Base-by-base conservation (phyloP, 2,329 filamentous ascomycete genomes). In the Penicillium sp. region DNA sequence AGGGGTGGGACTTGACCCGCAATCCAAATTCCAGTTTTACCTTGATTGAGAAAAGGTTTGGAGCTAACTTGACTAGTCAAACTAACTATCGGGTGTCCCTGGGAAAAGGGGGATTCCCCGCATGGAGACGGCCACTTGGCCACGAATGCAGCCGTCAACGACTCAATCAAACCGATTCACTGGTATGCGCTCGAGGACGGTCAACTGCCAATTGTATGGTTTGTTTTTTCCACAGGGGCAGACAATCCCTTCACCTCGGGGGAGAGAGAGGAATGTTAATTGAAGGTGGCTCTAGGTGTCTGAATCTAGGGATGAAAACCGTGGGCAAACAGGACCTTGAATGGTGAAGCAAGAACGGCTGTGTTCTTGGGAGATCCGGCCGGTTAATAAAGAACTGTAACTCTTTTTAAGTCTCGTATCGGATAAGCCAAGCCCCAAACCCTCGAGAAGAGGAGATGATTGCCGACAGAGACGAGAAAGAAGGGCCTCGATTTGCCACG, bases 241-340 rank as follows among this genome's bases (percentile, higher is more conserved):
- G 57, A 19, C 33, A 49, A 63, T 63, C 52, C 60, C 26, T 62
- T 53, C 51, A 49, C 8, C 26, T 30, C 16, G 19, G 19, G 19
- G 19, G 40, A 51, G 57, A 38, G 54, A 58, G 40, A 28, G 55
- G 65, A 65, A 68, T 68, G 66, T 43, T 35, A 43, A 13, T 30
- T 13, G 11, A 35, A 37, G 35, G 58, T 46, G 33, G 58, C 58
- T 61, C 57, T 38, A 59, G 37, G 60, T 33, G 16, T 33, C 43
- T 30, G 46, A 55, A 68, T 65, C 63, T 26, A 68, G 66, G 66
- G 66, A 62, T 68, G 58, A 58, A 58, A 61, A 53, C 61, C 64
- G 51, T 38, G 19, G 49, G 49, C 26, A 38, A 58, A 57, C 53
- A 25, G 40, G 28, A 48, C 59, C 58, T 60, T 61, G 30, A 49